These are phyloP conservation scores for Fimicolochytrium jonesii DNA, from an alignment of 192 early-diverging fungal genomes.

Conservation along the genomic window DNA sequence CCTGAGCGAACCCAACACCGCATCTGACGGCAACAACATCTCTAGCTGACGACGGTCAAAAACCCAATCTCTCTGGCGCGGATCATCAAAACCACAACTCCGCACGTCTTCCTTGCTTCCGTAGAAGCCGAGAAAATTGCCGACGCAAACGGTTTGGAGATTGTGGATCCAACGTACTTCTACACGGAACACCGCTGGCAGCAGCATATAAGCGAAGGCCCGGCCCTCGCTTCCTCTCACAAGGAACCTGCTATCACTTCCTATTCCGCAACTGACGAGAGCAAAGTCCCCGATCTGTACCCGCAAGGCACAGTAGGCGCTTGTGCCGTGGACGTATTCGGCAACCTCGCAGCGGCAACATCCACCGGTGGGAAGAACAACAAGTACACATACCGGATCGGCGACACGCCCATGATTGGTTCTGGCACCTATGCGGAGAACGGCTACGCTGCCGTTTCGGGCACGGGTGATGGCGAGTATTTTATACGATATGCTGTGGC, in stretches of 20 bases:
- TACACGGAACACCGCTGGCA: conserved; percentile 37
- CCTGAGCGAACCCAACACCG: neutral
- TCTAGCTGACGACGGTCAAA: conserved; percentile 28
- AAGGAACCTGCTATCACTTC: neutral
- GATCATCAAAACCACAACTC: conserved; percentile 21
- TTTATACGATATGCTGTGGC: conserved; percentile 39
- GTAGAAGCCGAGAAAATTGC: conserved; percentile 37
- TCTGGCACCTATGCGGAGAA: conserved; percentile 49
- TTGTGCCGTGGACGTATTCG: conserved; percentile 37
- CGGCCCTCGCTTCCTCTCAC: neutral
- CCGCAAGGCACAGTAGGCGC: conserved; percentile 43
- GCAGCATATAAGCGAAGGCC: conserved; percentile 34
- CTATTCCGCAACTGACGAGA: neutral
- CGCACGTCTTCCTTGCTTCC: conserved; percentile 41
- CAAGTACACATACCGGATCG: conserved; percentile 40
- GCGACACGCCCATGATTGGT: conserved; percentile 45
- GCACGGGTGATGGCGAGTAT: conserved; percentile 44
- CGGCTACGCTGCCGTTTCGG: conserved; percentile 35
- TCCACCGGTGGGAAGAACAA: conserved; percentile 45
- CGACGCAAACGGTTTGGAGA: conserved; percentile 25
- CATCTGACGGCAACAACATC: no score
- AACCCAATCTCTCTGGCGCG: conserved; percentile 43
- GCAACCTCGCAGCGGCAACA: conserved; percentile 43
- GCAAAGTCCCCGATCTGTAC: neutral
- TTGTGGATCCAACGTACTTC: conserved; percentile 43